phyloP scores from a whole-genome alignment of 805 yeast genomes.

The Yarrowia sp. region DNA sequence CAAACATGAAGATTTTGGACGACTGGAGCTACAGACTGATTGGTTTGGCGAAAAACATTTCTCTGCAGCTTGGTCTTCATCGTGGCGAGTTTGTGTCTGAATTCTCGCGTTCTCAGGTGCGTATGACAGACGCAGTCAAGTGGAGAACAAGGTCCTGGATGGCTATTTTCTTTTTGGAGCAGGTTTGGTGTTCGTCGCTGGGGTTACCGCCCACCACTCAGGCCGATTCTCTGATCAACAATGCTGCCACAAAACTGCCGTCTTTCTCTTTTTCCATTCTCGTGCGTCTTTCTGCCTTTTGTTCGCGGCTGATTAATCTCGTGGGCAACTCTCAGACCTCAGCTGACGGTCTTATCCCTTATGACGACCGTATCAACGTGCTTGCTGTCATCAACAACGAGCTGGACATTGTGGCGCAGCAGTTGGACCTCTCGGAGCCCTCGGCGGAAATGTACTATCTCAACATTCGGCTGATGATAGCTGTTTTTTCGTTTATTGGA shows the following conservation, averaged over 20 bases:
- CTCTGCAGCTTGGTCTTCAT: slow-evolving; percentile 84
- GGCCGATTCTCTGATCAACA: slow-evolving; percentile 69
- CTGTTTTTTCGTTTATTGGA: slow-evolving; percentile 80
- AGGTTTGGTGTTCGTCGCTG: slow-evolving; percentile 81
- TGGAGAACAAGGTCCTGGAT: slow-evolving; percentile 96
- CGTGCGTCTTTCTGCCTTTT: slow-evolving; percentile 72
- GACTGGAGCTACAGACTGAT: slow-evolving; percentile 87
- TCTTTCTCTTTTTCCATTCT: slow-evolving; percentile 53
- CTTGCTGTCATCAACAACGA: slow-evolving; percentile 75
- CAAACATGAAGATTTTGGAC: slow-evolving; percentile 86
- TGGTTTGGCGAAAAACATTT: slow-evolving; percentile 78
- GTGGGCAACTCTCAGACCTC: slow-evolving; percentile 84
- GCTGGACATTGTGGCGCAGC: slow-evolving; percentile 64
- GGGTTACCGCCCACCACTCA: slow-evolving; percentile 86
- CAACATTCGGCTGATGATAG: slow-evolving; percentile 74
- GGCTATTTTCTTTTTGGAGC: slow-evolving; percentile 81
- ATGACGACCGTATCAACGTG: slow-evolving; percentile 75
- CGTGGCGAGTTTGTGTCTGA: slow-evolving; percentile 89
- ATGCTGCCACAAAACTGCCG: slow-evolving; percentile 5
- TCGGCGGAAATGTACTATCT: slow-evolving; percentile 73
- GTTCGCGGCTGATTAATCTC: slow-evolving; percentile 73
- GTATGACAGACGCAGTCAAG: slow-evolving; percentile 83
- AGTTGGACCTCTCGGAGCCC: slow-evolving; percentile 54
- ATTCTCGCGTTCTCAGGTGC: slow-evolving; percentile 83
- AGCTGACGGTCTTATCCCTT: slow-evolving; percentile 86